These are phyloP conservation scores for Trichoderma sp. DNA, from an alignment of 2,329 filamentous ascomycete genomes.

Conservation along the genomic window DNA sequence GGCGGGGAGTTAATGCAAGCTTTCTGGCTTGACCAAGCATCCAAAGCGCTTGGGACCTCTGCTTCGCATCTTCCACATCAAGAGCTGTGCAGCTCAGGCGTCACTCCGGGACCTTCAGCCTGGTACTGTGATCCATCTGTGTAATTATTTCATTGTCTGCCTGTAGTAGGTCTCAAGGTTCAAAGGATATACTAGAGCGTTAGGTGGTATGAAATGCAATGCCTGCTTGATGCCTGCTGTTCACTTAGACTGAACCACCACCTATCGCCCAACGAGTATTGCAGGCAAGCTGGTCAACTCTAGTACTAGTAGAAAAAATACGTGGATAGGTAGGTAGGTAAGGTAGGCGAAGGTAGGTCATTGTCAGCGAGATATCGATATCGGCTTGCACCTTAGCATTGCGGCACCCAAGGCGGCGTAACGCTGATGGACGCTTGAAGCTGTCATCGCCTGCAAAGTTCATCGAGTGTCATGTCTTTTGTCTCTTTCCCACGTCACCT, in stretches of 20 bases:
- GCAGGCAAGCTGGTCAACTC: not conserved
- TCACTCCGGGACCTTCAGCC: not conserved
- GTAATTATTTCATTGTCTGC: not conserved
- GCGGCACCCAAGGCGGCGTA: not conserved
- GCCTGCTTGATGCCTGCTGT: not conserved
- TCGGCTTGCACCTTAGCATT: not conserved
- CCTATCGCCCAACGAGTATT: too few species aligned
- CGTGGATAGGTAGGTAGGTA: not conserved
- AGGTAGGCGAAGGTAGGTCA: too few species aligned
- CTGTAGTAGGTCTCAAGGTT: not conserved
- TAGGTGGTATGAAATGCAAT: not conserved
- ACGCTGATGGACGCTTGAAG: not conserved
- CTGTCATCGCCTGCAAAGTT: not conserved
- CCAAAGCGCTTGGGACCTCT: not conserved
- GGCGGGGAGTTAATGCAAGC: constrained; percentile 63
- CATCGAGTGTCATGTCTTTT: not conserved
- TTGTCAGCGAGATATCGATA: too few species aligned
- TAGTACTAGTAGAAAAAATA: not conserved
- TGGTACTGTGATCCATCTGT: not conserved
- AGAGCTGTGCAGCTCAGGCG: not conserved
- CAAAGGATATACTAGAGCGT: not conserved
- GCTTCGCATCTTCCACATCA: not conserved
- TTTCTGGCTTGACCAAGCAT: constrained; percentile 43
- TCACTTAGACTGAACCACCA: not conserved
- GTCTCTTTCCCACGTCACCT: too few species aligned